Percentiles rank a stretch among this genome's conserved stretches.
Evolutionary conservation across 106 monocot species (phyloP).

Genomic region (Iris macrosiphon): DNA sequence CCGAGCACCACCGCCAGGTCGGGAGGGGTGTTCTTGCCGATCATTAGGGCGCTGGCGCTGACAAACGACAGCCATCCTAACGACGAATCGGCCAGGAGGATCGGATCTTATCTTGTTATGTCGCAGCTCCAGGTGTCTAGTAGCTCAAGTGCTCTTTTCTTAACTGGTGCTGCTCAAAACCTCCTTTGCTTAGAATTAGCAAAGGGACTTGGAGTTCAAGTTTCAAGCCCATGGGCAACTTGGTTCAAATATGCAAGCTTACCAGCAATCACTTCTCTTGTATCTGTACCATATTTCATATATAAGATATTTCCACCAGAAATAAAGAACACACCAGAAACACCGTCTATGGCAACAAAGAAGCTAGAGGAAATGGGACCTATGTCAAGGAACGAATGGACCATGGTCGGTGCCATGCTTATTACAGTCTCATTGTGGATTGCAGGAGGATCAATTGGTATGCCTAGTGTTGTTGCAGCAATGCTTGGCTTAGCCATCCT

Average conservation of each 20-base stretch:
- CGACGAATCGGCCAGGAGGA: too few species aligned
- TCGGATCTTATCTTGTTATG: too few species aligned
- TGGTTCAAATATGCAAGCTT: constrained; percentile 92
- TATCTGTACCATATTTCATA: constrained; percentile 67
- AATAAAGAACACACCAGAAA: constrained; percentile 78
- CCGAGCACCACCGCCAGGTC: too few species aligned
- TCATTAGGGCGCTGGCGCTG: too few species aligned
- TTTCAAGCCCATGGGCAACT: constrained; percentile 74
- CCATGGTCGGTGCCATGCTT: constrained; percentile 84
- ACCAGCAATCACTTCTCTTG: constrained; percentile 73
- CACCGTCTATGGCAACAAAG: constrained; percentile 65
- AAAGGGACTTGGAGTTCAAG: constrained; percentile 66
- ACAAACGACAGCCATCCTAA: too few species aligned
- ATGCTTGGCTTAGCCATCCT: too few species aligned
- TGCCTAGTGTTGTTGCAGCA: too few species aligned
- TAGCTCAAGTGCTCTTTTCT: constrained; percentile 88
- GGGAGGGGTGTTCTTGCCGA: too few species aligned
- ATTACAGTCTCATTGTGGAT: constrained; percentile 88
- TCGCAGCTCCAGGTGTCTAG: constrained; percentile 82
- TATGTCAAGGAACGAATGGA: constrained; percentile 71
- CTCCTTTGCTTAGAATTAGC: constrained; percentile 83
- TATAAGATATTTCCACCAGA: constrained; percentile 90
- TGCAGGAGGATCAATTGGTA: too few species aligned
- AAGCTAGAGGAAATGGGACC: constrained; percentile 79
- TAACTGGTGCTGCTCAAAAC: constrained; percentile 91